Conservation (phyloP, 2,329 filamentous ascomycete genomes). For the Fusarium sp. region DNA sequence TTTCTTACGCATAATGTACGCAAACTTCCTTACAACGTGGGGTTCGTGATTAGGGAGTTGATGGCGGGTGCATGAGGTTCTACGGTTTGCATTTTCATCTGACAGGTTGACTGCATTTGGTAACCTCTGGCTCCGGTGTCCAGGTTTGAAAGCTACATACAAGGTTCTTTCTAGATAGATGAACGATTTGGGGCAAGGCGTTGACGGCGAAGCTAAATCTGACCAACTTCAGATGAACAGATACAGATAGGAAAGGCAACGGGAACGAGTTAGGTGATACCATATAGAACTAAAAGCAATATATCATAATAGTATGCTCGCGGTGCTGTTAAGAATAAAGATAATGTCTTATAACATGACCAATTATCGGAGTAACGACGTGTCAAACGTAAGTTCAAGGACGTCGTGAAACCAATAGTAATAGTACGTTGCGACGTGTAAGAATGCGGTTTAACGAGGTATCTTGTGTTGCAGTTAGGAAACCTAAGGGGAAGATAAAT, state of each 20-base stretch:
- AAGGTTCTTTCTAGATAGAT: slow-evolving; percentile 10
- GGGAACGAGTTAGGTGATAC: slow-evolving; percentile 7
- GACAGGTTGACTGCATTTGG: slow-evolving; percentile 2
- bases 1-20: slow-evolving; percentile 6
- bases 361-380: not conserved
- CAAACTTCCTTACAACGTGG: not conserved
- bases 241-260: slow-evolving; percentile 1
- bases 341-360: not conserved
- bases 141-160: not conserved
- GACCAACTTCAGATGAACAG: slow-evolving; percentile 4
- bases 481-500: slow-evolving; percentile 1
- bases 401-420: not conserved
- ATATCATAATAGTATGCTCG: not conserved
- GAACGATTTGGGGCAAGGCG: slow-evolving; percentile 9
- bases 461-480: slow-evolving; percentile 11
- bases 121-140: not conserved
- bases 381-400: not conserved
- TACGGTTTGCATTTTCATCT: slow-evolving; percentile 1
- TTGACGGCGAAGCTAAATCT: slow-evolving; percentile 20
- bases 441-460: not conserved
- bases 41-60: slow-evolving; percentile 22
- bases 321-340: not conserved
- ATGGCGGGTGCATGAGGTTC: slow-evolving; percentile 11
- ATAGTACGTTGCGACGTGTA: not conserved
- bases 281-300: slow-evolving; percentile 28